Base-by-base conservation (phyloP, 2,329 filamentous ascomycete species). In the Davidsoniella eucalypti region DNA sequence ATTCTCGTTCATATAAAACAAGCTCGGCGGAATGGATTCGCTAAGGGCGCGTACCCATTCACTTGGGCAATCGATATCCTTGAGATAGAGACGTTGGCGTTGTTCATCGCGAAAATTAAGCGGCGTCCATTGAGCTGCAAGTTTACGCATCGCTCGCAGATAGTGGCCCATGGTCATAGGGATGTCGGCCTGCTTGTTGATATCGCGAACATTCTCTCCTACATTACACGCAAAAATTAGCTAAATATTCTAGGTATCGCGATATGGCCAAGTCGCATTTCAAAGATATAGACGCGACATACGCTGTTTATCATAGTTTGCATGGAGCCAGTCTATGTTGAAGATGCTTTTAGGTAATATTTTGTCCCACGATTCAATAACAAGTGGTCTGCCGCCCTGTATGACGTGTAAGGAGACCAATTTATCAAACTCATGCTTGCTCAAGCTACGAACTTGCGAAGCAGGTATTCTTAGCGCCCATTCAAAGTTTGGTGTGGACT, bases 21-120 rank as follows among this genome's bases (percentile, higher is more conserved):
- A 68, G n/a, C 73, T 78, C 0, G 81, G 76, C 1, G 90, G 88
- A 4, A 96, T 82, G 26, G 86, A 69, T 46, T 83, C 80, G 56
- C 79, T 78, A 16, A 98, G 67, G 52, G 84, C 80, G 25, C 90
- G 75, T 47, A 82, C 79, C 92, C 92, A 98, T 52, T 90, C 80
- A 1, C 74, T 68, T 0, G 92, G 92, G 57, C 88, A 95, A 62
- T 98, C 92, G 53, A 98, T 95, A 61, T 98, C 92, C 60, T 98
- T 98, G 21, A 96, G 68, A 61, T 98, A 98, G 1, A 96, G 77
- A 10, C 92, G 78, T 61, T 98, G 92, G 18, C 84, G 73, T 37
- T 78, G 76, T 54, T 85, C 78, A 55, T 93, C 84, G 53, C 80
- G 80, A 61, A 83, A 94, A 55, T 85, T 90, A 44, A 71, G 73